Conservation (phyloP, 208 protist genomes). For the Phytomonas serpens region DNA sequence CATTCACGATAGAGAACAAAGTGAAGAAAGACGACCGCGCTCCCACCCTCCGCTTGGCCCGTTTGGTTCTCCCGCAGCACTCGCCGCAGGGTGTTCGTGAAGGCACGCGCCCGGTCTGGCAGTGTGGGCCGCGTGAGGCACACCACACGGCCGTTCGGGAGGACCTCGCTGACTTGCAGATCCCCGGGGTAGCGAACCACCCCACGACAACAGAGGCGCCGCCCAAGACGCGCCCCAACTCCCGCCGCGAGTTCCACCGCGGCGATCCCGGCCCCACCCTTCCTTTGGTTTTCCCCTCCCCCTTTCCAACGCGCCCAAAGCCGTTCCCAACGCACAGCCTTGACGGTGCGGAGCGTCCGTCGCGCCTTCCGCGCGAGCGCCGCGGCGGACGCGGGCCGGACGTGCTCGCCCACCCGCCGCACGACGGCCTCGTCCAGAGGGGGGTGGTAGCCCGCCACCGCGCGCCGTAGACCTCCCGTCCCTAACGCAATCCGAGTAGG, state of each 20-base stretch:
- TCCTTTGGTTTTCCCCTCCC: not conserved
- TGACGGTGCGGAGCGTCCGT: conserved; percentile 13
- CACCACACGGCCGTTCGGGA: conserved; percentile 52
- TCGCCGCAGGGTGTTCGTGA: not conserved
- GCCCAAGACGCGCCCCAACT: conserved; percentile 12
- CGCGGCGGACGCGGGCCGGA: conserved; percentile 20
- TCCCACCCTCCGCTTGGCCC: not conserved
- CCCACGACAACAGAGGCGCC: conserved; percentile 7
- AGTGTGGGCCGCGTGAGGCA: conserved; percentile 44
- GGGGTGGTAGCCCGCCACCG: conserved; percentile 28
- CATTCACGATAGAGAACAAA: conserved; percentile 57
- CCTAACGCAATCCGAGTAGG: not conserved
- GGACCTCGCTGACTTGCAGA: conserved; percentile 62
- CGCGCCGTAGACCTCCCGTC: conserved; percentile 9
- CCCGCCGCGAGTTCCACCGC: not conserved
- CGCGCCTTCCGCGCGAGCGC: conserved; percentile 23
- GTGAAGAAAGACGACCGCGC: conserved; percentile 31
- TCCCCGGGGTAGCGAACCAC: conserved; percentile 34
- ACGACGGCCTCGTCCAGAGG: conserved; percentile 31
- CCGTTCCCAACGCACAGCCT: conserved; percentile 6
- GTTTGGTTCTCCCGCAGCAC: not conserved
- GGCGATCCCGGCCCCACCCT: not conserved
- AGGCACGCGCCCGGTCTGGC: conserved; percentile 11
- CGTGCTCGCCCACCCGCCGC: conserved; percentile 17
- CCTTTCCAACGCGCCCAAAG: not conserved